These are phyloP conservation scores for Monosporozyma solicola DNA, from an alignment of 805 yeast genomes.

Conservation along the genomic window DNA sequence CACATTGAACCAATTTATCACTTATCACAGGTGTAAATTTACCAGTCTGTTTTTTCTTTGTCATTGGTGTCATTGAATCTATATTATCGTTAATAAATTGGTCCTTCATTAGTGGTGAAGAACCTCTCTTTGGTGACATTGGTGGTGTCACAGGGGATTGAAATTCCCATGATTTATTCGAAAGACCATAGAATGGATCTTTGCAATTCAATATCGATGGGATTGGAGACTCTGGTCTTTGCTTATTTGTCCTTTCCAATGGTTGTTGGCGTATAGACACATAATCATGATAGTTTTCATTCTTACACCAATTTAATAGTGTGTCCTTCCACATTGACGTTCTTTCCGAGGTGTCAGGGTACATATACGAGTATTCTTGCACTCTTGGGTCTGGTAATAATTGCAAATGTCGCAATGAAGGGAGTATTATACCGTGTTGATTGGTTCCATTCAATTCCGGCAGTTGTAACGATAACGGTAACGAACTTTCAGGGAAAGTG, in stretches of 20 bases:
- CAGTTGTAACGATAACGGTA: not conserved
- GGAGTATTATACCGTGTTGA: slow-evolving; percentile 9
- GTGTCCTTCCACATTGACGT: slow-evolving; percentile 28
- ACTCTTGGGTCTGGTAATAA: slow-evolving; percentile 23
- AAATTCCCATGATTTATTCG: slow-evolving; percentile 6
- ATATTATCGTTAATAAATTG: not conserved
- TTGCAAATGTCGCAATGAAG: slow-evolving; percentile 27
- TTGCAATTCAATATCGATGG: slow-evolving; percentile 24
- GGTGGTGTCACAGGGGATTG: slow-evolving; percentile 29
- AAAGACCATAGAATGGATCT: slow-evolving; percentile 23
- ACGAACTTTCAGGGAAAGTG: slow-evolving; percentile 1
- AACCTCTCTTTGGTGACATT: slow-evolving; percentile 12
- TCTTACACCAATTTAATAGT: slow-evolving; percentile 28
- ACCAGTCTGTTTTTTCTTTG: not conserved
- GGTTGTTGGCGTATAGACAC: slow-evolving; percentile 13
- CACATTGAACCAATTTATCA: slow-evolving; percentile 22
- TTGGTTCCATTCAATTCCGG: not conserved
- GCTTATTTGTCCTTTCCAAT: not conserved
- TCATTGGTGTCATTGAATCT: not conserved
- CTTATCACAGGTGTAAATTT: slow-evolving; percentile 13
- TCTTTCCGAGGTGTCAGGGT: slow-evolving; percentile 29
- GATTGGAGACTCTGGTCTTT: slow-evolving; percentile 2
- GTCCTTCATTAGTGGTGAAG: not conserved
- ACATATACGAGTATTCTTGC: slow-evolving; percentile 25
- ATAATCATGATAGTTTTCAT: slow-evolving; percentile 25